Base-by-base conservation (phyloP, 2,329 filamentous ascomycete genomes). In the Fusarium burgessii region DNA sequence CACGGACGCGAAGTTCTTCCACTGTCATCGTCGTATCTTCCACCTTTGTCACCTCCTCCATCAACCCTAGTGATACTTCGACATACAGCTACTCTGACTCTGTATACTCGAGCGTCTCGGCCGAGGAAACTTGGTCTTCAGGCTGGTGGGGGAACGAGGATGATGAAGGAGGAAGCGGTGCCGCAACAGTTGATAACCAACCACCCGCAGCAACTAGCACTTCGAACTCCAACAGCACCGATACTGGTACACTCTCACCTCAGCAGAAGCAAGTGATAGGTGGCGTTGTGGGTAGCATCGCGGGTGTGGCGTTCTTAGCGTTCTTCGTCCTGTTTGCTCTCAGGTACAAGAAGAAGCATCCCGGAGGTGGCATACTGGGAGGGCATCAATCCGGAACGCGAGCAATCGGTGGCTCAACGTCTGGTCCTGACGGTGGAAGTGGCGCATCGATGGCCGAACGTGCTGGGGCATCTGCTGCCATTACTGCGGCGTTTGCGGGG, bases 221-320 rank as follows among this genome's bases (percentile, higher is more conserved):
- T 12, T 61, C 74, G 15, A 58, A 68, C 27, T 47, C 76, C 20
- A 74, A 68, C 36, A 59, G 62, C 25, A 62, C 72, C 10, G 72
- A 74, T 8, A 66, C 74, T 18, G 65, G 65, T 56, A 70, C 70
- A 9, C 70, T 82, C 23, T 75, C 80, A 4, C 68, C 76, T 3
- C 76, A 79, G 52, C 76, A 82, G 56, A 81, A 80, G 64, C 79
- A 80, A 61, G 77, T 90, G 32, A 87, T 88, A 11, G 88, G 88
- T 1, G 84, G 88, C 35, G 86, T 90, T 2, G 81, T 90, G 20
- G 88, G 88, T 25, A 83, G 86, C 42, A 77, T 91, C 35, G 89
- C 89, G 18, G 89, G 89, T 20, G 78, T 88, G 3, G 88, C 88
- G 15, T 80, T 91, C 47, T 77, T 91, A 51, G 78, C 88, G 7